Evolutionary conservation across 2,329 filamentous ascomycete genomes (phyloP).

Genomic region (Curvularia lunata): DNA sequence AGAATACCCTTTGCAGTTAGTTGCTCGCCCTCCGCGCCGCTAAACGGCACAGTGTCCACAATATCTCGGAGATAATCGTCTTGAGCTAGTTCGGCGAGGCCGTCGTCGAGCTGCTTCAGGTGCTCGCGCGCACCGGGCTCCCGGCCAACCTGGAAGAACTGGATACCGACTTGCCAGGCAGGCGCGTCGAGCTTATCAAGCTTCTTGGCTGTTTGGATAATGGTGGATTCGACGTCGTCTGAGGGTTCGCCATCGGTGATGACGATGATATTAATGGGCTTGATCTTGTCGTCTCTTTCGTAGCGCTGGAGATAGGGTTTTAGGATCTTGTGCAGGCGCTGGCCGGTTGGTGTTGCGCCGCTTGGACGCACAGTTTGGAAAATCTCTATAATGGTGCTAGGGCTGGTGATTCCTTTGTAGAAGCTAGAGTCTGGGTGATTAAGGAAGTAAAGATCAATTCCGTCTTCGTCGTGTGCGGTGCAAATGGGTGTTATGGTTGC

Average conservation of each 20-base stretch:
- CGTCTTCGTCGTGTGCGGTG: conserved; percentile 77
- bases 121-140: conserved; percentile 69
- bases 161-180: conserved; percentile 84
- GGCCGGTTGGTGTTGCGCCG: conserved; percentile 76
- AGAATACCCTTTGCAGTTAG: conserved; percentile 75
- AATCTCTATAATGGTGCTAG: conserved; percentile 67
- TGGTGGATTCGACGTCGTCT: conserved; percentile 74
- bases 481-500: conserved; percentile 80
- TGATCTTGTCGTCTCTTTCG: conserved; percentile 61
- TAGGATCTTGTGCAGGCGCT: conserved; percentile 73
- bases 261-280: conserved; percentile 88
- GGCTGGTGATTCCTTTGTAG: conserved; percentile 69
- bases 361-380: conserved; percentile 71
- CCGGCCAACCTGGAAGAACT: conserved; percentile 93
- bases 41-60: conserved; percentile 86
- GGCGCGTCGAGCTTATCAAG: conserved; percentile 74
- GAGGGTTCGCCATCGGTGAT: conserved; percentile 86
- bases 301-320: conserved; percentile 70
- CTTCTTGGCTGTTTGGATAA: conserved; percentile 70
- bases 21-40: conserved; percentile 55
- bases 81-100: conserved; percentile 61
- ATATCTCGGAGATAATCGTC: conserved; percentile 76
- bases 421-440: conserved; percentile 69
- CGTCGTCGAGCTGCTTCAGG: conserved; percentile 77
- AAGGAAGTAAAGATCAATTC: conserved; percentile 90